Percentiles rank a stretch among this genome's conserved stretches.
Conservation (phyloP, 495 filamentous ascomycete species). For the Trichocladium uniseriatum region DNA sequence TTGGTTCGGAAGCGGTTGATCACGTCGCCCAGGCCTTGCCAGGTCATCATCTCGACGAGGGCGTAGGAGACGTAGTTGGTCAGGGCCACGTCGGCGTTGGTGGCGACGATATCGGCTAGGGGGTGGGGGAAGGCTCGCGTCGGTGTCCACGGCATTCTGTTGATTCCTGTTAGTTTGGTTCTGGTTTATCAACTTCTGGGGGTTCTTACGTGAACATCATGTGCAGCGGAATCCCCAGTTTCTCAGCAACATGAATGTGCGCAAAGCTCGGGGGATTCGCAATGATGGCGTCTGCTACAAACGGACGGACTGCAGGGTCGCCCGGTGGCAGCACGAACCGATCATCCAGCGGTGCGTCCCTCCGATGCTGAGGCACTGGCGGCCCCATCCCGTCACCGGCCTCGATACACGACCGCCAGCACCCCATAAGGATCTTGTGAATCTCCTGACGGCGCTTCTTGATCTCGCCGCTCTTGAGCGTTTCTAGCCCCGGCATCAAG, state of each 20-base stretch:
- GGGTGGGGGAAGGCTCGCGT: conserved; percentile 62
- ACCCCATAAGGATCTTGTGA: conserved; percentile 52
- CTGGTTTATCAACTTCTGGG: background rate
- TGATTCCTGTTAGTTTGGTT: background rate
- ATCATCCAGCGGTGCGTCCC: conserved; percentile 16
- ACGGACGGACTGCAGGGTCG: conserved; percentile 31
- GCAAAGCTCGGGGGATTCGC: conserved; percentile 60
- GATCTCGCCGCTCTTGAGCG: conserved; percentile 58
- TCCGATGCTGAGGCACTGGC: conserved; percentile 8
- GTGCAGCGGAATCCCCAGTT: conserved; percentile 54
- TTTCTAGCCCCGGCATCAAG: conserved; percentile 55
- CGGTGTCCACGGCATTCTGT: conserved; percentile 49
- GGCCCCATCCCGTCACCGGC: conserved; percentile 31
- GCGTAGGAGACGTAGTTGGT: conserved; percentile 69
- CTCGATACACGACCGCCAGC: conserved; percentile 54
- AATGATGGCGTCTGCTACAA: conserved; percentile 65
- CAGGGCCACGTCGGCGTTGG: conserved; percentile 46
- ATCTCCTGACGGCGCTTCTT: conserved; percentile 49
- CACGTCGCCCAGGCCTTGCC: conserved; percentile 55
- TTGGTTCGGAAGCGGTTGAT: conserved; percentile 55
- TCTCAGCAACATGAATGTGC: conserved; percentile 57
- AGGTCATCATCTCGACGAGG: conserved; percentile 59
- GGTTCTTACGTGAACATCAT: conserved; percentile 47
- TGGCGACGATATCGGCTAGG: conserved; percentile 54
- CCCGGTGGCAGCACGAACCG: conserved; percentile 14